Evolutionary conservation across 2,329 filamentous ascomycete species (phyloP).

Genomic region (Talaromyces albobiverticillius): DNA sequence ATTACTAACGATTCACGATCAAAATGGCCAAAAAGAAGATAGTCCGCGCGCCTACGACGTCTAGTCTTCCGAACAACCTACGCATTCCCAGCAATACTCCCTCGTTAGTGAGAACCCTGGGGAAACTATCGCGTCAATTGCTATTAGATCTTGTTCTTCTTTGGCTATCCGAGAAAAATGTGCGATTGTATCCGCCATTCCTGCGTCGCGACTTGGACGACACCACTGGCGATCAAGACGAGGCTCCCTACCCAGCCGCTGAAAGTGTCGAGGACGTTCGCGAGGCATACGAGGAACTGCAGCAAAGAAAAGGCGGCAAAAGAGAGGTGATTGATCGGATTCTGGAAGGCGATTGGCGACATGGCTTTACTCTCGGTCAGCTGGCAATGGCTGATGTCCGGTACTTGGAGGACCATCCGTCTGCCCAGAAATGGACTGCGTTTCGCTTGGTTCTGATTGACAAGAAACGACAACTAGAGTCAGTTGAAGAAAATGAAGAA

Average conservation of each 20-base stretch:
- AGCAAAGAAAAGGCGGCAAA: conserved; percentile 52
- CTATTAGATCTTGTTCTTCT: conserved; percentile 69
- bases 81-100: conserved; percentile 65
- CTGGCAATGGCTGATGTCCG: conserved; percentile 55
- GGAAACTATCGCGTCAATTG: conserved; percentile 67
- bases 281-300: conserved; percentile 61
- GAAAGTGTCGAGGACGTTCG: conserved; percentile 64
- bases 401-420: conserved; percentile 53
- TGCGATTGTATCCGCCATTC: conserved; percentile 59
- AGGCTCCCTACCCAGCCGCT: conserved; percentile 68
- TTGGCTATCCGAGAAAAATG: conserved; percentile 71
- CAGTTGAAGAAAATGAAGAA: conserved; percentile 17
- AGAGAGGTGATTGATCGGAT: conserved; percentile 56
- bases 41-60: conserved; percentile 62
- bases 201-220: conserved; percentile 47
- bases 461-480: conserved; percentile 18
- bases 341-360: conserved; percentile 56
- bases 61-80: conserved; percentile 68
- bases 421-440: conserved; percentile 53
- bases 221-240: conserved; percentile 54
- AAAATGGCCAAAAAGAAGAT: conserved; percentile 31
- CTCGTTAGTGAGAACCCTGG: conserved; percentile 64
- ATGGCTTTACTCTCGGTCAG: conserved; percentile 54
- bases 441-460: conserved; percentile 41
- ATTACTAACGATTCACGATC: not conserved